phyloP scores from a whole-genome alignment of 345 rosid species.

The Cardamine resedifolia region DNA sequence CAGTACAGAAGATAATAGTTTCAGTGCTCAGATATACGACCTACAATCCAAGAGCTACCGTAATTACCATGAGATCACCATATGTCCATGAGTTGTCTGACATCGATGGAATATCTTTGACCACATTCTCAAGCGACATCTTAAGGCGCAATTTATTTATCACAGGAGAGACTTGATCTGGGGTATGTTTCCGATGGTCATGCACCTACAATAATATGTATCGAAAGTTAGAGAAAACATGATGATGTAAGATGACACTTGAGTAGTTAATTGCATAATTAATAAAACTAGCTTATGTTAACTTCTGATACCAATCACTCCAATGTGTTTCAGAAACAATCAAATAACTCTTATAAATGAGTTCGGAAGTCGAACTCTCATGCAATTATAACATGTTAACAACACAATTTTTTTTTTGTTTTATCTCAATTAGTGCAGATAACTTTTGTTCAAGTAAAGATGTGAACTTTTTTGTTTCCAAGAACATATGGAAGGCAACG shows the following conservation, averaged over 20 bases:
- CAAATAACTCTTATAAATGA: neutral
- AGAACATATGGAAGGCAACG: conserved; percentile 19
- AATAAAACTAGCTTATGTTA: neutral
- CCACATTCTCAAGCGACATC: conserved; percentile 87
- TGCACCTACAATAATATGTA: conserved; percentile 61
- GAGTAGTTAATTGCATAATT: conserved; percentile 2
- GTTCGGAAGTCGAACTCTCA: neutral
- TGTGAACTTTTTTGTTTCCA: neutral
- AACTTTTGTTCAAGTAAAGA: neutral
- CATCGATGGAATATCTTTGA: conserved; percentile 82
- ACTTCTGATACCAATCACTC: neutral
- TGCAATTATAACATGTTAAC: neutral
- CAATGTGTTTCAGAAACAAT: conserved; percentile 22
- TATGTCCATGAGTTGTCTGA: conserved; percentile 92
- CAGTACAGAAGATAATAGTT: conserved; percentile 2
- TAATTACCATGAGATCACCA: conserved; percentile 88
- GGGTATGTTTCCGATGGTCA: conserved; percentile 63
- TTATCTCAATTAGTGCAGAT: neutral
- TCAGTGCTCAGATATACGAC: neutral
- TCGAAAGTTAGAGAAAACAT: neutral
- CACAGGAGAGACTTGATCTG: conserved; percentile 62
- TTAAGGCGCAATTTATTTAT: conserved; percentile 65
- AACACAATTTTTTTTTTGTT: neutral
- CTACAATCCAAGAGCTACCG: conserved; percentile 4
- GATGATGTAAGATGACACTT: conserved; percentile 3